Conservation (phyloP, 1,139 yeast species). For the Debaryomycetaceae sp. region DNA sequence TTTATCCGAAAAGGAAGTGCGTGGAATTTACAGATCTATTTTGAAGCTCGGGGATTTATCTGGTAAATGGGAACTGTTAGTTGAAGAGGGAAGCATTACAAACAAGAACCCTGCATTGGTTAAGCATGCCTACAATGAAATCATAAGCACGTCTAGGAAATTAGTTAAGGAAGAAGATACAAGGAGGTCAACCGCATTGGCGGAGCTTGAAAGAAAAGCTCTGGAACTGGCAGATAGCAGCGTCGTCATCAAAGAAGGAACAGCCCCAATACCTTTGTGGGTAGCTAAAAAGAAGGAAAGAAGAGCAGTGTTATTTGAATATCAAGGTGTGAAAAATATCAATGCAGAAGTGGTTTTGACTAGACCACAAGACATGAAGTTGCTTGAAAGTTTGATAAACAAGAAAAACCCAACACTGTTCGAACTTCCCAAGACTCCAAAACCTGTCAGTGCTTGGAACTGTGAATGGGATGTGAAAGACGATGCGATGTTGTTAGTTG, state of each 20-base stretch:
- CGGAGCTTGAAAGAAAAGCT: slow-evolving; percentile 62
- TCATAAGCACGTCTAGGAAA: slow-evolving; percentile 59
- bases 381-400: slow-evolving; percentile 59
- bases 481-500: slow-evolving; percentile 83
- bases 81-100: slow-evolving; percentile 86
- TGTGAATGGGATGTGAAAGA: slow-evolving; percentile 82
- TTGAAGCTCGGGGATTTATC: slow-evolving; percentile 78
- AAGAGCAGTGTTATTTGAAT: slow-evolving; percentile 87
- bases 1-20: slow-evolving; percentile 80
- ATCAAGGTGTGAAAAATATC: slow-evolving; percentile 80
- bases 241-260: slow-evolving; percentile 31
- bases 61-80: slow-evolving; percentile 81
- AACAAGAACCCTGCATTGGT: slow-evolving; percentile 83
- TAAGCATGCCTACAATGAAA: slow-evolving; percentile 70
- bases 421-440: slow-evolving; percentile 59
- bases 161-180: slow-evolving; percentile 66
- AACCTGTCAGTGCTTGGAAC: slow-evolving; percentile 87
- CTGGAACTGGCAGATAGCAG: slow-evolving; percentile 50
- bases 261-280: slow-evolving; percentile 46
- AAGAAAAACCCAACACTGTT: slow-evolving; percentile 55
- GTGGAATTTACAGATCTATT: slow-evolving; percentile 82
- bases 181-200: slow-evolving; percentile 53
- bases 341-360: slow-evolving; percentile 86
- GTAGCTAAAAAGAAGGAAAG: slow-evolving; percentile 67
- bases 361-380: slow-evolving; percentile 78